These are phyloP conservation scores for Sanghuangporus sanghuang DNA, from an alignment of 1,284 basidiomycete genomes.

Conservation along the genomic window DNA sequence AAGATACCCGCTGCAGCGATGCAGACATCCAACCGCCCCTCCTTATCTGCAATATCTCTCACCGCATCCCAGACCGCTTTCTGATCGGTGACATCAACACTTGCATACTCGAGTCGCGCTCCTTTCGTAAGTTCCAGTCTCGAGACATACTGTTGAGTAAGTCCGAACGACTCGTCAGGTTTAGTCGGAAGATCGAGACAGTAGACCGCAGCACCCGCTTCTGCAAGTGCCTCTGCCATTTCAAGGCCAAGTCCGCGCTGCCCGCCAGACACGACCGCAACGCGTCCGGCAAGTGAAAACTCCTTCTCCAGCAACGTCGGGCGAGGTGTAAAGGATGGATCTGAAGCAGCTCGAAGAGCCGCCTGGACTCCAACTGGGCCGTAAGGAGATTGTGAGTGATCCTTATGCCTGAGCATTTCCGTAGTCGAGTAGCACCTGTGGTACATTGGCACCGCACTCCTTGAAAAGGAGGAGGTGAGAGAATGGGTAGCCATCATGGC, in stretches of 20 bases:
- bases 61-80: slow-evolving; percentile 47
- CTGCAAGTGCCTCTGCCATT: slow-evolving; percentile 72
- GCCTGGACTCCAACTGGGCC: slow-evolving; percentile 59
- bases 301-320: slow-evolving; percentile 58
- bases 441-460: background rate
- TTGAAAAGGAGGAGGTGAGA: background rate
- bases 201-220: slow-evolving; percentile 75
- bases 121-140: slow-evolving; percentile 33
- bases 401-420: background rate
- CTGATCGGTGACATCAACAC: slow-evolving; percentile 62
- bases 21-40: slow-evolving; percentile 67
- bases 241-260: slow-evolving; percentile 81
- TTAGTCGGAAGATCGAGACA: slow-evolving; percentile 67
- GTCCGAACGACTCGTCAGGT: slow-evolving; percentile 64
- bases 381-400: slow-evolving; percentile 34
- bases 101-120: slow-evolving; percentile 59
- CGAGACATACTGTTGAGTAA: slow-evolving; percentile 47
- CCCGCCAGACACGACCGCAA: slow-evolving; percentile 73
- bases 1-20: slow-evolving; percentile 76
- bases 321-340: slow-evolving; percentile 29
- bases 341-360: slow-evolving; percentile 40
- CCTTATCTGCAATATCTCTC: slow-evolving; percentile 57
- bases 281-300: slow-evolving; percentile 68
- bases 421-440: background rate
- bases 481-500: background rate